Evolutionary conservation across 2,329 filamentous ascomycete genomes (phyloP).

Genomic region (Byssothecium circinans): DNA sequence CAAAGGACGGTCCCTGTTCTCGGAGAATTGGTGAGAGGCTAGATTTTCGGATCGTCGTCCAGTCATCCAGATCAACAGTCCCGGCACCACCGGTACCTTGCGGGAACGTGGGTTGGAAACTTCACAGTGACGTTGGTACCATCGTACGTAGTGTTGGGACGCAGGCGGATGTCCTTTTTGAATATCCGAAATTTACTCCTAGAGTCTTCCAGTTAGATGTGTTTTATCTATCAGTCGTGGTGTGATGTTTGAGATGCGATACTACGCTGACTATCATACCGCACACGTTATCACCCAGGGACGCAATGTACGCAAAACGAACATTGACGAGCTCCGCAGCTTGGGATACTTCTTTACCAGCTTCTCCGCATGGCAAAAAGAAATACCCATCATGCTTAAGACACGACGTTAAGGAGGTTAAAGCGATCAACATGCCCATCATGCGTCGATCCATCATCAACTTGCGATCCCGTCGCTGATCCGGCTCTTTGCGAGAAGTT

Average conservation of each 20-base stretch:
- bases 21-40: slow-evolving; percentile 5
- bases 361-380: background rate
- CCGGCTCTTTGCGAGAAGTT: background rate
- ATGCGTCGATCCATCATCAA: background rate
- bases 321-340: too few relatives aligned
- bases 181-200: slow-evolving; percentile 2
- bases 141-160: too few relatives aligned
- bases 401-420: background rate
- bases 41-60: slow-evolving; percentile 3
- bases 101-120: too few relatives aligned
- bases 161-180: background rate
- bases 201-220: too few relatives aligned
- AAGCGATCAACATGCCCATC: background rate
- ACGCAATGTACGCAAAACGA: too few relatives aligned
- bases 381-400: background rate
- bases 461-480: too few relatives aligned
- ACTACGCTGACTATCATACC: too few relatives aligned
- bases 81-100: background rate
- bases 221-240: too few relatives aligned
- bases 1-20: background rate
- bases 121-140: too few relatives aligned
- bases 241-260: too few relatives aligned
- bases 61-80: background rate
- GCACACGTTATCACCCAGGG: too few relatives aligned
- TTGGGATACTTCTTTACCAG: too few relatives aligned